A percentile compares a stretch with the other conserved stretches of the same genome.
phyloP scores from a whole-genome alignment of 2,329 filamentous ascomycete species.

The Septoria petroselini region DNA sequence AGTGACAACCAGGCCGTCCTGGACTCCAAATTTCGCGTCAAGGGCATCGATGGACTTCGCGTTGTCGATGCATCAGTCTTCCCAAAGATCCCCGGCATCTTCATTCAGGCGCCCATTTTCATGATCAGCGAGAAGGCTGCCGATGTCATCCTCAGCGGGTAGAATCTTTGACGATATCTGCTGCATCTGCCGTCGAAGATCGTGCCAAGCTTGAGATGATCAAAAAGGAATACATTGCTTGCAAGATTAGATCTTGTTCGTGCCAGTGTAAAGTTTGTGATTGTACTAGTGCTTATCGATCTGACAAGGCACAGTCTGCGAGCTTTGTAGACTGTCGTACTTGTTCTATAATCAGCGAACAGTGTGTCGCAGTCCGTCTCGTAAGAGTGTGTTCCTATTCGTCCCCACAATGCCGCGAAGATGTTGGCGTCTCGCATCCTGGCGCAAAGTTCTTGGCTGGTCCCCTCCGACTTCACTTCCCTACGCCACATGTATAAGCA shows the following conservation, averaged over 20 bases:
- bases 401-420: not conserved
- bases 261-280: too few species aligned
- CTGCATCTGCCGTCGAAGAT: too few species aligned
- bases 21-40: conserved; percentile 20
- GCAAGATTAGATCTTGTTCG: too few species aligned
- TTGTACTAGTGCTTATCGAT: not conserved
- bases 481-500: not conserved
- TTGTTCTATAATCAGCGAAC: not conserved
- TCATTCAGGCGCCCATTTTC: conserved; percentile 53
- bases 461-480: not conserved
- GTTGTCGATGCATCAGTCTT: conserved; percentile 41
- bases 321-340: not conserved
- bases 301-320: too few species aligned
- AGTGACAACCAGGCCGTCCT: conserved; percentile 22
- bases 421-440: not conserved
- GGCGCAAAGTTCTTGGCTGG: conserved; percentile 8
- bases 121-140: conserved; percentile 62
- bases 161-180: not conserved
- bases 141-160: conserved; percentile 49
- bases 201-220: too few species aligned
- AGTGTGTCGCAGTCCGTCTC: not conserved
- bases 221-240: too few species aligned
- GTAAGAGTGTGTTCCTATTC: not conserved
- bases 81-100: conserved; percentile 54
- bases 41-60: conserved; percentile 18